Evolutionary conservation across 1,139 yeast genomes (phyloP).

Genomic region (Yamadazyma triangularis): DNA sequence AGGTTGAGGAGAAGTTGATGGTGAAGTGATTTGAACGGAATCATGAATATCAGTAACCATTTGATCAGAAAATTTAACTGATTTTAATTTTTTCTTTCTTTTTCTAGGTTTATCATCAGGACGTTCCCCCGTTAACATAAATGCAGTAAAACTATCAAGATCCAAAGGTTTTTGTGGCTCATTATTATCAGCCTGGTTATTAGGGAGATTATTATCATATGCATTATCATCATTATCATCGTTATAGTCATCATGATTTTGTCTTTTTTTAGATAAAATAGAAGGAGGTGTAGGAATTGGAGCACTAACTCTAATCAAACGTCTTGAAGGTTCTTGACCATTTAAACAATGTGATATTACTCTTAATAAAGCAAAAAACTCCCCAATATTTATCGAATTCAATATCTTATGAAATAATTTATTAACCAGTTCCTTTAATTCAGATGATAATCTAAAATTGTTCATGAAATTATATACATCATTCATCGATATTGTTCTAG

Average conservation of each 20-base stretch:
- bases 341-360: constrained; percentile 53
- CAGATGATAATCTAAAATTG: constrained; percentile 52
- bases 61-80: constrained; percentile 70
- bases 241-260: constrained; percentile 37
- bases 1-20: constrained; percentile 20
- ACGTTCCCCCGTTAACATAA: constrained; percentile 67
- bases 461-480: constrained; percentile 63
- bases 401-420: constrained; percentile 49
- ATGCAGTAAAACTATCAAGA: constrained; percentile 69
- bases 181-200: constrained; percentile 18
- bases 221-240: constrained; percentile 14
- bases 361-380: constrained; percentile 68
- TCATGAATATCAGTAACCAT: constrained; percentile 44
- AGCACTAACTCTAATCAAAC: constrained; percentile 47
- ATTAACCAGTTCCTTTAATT: constrained; percentile 40
- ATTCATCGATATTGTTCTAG: constrained; percentile 50
- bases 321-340: constrained; percentile 47
- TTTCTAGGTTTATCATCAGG: constrained; percentile 41
- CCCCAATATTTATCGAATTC: constrained; percentile 61
- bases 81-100: constrained; percentile 42
- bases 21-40: constrained; percentile 18
- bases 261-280: constrained; percentile 54
- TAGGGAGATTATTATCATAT: background rate
- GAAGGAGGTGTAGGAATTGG: constrained; percentile 68
- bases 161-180: constrained; percentile 37